A percentile compares a stretch with the other conserved stretches of the same genome.
These are phyloP conservation scores for Puccinia triticina DNA, from an alignment of 1,284 basidiomycete species.

Conservation along the genomic window DNA sequence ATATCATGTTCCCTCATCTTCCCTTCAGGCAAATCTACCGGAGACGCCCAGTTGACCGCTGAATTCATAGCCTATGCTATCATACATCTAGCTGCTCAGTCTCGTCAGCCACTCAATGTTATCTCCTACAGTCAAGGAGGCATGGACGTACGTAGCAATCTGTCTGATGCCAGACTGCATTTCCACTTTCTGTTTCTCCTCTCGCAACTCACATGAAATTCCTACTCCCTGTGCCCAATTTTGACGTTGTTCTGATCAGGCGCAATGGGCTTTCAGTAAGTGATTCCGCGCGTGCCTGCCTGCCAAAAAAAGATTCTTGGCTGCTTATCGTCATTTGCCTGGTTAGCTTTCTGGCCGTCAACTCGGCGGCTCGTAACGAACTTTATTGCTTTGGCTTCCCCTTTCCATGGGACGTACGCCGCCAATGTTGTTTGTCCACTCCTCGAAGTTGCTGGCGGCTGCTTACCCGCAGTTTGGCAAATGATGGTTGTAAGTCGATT, in stretches of 20 bases:
- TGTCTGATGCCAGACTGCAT: neutral
- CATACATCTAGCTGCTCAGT: conserved; percentile 34
- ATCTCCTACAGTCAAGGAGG: conserved; percentile 55
- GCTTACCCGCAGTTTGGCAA: conserved; percentile 17
- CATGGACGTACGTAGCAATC: conserved; percentile 27
- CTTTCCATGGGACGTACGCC: neutral
- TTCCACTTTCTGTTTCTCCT: neutral
- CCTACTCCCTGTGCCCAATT: neutral
- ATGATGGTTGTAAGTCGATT: neutral
- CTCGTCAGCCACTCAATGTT: conserved; percentile 46
- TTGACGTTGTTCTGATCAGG: neutral
- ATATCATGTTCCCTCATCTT: neutral
- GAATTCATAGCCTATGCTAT: conserved; percentile 53
- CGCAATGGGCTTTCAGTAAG: conserved; percentile 38
- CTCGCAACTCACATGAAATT: neutral
- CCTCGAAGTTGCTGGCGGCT: conserved; percentile 7
- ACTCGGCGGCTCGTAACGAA: neutral
- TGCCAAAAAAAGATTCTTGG: neutral
- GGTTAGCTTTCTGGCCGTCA: conserved; percentile 40
- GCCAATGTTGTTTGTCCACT: neutral
- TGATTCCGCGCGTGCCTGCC: neutral
- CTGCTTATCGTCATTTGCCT: conserved; percentile 26
- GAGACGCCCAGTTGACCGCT: conserved; percentile 51
- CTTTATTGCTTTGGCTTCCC: conserved; percentile 5
- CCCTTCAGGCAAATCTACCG: conserved; percentile 11